These are phyloP conservation scores for Candida chilensis DNA, from an alignment of 805 yeast genomes.

Conservation along the genomic window DNA sequence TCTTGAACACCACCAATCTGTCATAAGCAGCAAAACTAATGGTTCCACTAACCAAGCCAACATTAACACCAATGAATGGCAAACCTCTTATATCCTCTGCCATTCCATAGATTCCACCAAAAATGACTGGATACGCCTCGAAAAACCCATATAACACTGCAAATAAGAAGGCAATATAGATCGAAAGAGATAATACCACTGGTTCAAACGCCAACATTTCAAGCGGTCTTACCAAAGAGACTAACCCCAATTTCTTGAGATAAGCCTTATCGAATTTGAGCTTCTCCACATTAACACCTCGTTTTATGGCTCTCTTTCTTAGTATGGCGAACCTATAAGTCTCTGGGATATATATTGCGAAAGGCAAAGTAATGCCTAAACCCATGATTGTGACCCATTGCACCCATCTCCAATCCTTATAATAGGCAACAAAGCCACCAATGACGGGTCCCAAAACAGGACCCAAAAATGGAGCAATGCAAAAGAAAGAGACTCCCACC, in stretches of 20 bases:
- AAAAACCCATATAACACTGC: conserved; percentile 75
- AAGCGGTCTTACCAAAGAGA: conserved; percentile 52
- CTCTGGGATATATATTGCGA: conserved; percentile 46
- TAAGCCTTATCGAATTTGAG: conserved; percentile 27
- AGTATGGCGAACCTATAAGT: conserved; percentile 62
- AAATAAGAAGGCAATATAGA: conserved; percentile 66
- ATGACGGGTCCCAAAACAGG: conserved; percentile 72
- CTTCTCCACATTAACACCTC: conserved; percentile 33
- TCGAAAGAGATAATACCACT: conserved; percentile 46
- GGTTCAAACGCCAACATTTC: conserved; percentile 69
- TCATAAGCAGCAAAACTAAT: conserved; percentile 40
- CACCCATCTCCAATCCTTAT: conserved; percentile 62
- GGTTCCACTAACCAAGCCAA: conserved; percentile 56
- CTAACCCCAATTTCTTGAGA: conserved; percentile 18
- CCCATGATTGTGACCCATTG: conserved; percentile 66
- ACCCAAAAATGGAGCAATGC: conserved; percentile 74
- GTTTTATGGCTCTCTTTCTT: conserved; percentile 47
- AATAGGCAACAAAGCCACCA: conserved; percentile 61
- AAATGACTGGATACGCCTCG: conserved; percentile 71
- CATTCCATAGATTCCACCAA: conserved; percentile 57
- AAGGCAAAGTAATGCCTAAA: conserved; percentile 42
- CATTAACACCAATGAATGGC: conserved; percentile 63
- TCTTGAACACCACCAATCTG: conserved; percentile 38
- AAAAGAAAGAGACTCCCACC: conserved; percentile 65
- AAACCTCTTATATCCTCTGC: conserved; percentile 53